phyloP scores from a whole-genome alignment of 495 filamentous ascomycete genomes.

The Penicillium crystallinum region DNA sequence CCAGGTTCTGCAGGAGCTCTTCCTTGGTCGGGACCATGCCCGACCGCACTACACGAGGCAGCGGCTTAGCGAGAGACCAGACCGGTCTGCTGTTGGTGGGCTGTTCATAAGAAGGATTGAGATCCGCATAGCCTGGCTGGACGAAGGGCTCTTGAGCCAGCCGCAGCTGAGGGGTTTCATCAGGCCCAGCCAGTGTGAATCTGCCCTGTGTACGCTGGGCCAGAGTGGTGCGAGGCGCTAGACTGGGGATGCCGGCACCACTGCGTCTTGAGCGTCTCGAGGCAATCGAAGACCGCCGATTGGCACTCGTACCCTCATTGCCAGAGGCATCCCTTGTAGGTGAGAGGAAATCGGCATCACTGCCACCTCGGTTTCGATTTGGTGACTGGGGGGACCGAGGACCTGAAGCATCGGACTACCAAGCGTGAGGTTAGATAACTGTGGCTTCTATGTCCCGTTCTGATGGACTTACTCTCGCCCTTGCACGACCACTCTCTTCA shows the following conservation, averaged over 20 bases:
- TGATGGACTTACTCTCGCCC: neutral
- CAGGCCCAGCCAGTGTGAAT: slow-evolving; percentile 36
- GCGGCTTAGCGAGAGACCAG: slow-evolving; percentile 45
- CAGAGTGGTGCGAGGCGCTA: slow-evolving; percentile 26
- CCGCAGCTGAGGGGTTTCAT: slow-evolving; percentile 31
- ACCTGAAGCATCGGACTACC: neutral
- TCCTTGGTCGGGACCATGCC: slow-evolving; percentile 41
- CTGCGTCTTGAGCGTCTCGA: slow-evolving; percentile 20
- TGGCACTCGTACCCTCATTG: slow-evolving; percentile 1
- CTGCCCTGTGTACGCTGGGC: slow-evolving; percentile 29
- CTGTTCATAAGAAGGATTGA: slow-evolving; percentile 44
- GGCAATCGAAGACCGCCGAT: slow-evolving; percentile 19
- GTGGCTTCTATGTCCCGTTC: neutral
- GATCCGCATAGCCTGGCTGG: slow-evolving; percentile 38
- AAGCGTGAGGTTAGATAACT: neutral
- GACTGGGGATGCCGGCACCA: slow-evolving; percentile 18
- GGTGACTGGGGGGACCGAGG: neutral
- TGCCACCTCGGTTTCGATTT: slow-evolving; percentile 1
- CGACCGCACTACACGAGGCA: slow-evolving; percentile 45
- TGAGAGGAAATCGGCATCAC: slow-evolving; percentile 11
- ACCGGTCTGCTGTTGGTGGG: slow-evolving; percentile 38
- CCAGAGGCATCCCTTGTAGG: slow-evolving; percentile 8
- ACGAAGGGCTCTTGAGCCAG: slow-evolving; percentile 39
- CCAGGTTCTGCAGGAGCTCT: slow-evolving; percentile 27
- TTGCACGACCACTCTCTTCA: neutral